phyloP scores from a whole-genome alignment of 305 asterid species.

The Solanum hybrid region DNA sequence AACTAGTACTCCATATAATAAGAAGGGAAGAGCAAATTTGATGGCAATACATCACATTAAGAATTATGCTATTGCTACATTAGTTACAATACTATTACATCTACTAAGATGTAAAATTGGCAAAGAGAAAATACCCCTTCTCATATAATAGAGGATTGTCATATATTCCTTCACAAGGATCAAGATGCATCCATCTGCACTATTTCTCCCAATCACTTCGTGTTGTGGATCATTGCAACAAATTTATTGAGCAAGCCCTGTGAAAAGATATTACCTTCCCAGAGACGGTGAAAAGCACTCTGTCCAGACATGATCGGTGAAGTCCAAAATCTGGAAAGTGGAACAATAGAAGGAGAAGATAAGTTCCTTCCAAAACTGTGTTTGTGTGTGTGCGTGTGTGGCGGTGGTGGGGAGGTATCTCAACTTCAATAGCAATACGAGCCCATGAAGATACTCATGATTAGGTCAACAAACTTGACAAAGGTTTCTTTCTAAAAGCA shows the following conservation, averaged over 20 bases:
- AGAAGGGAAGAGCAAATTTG: neutral
- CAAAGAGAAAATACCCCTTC: slow-evolving; percentile 62
- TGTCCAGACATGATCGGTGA: slow-evolving; percentile 97
- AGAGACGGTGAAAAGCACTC: slow-evolving; percentile 80
- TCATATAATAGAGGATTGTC: slow-evolving; percentile 88
- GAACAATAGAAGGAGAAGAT: neutral
- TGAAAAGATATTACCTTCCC: slow-evolving; percentile 49
- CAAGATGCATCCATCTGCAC: slow-evolving; percentile 99
- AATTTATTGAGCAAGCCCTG: slow-evolving; percentile 4
- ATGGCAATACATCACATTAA: neutral
- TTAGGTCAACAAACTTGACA: neutral
- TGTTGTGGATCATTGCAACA: neutral
- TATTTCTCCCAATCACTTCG: slow-evolving; percentile 11
- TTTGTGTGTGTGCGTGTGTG: neutral
- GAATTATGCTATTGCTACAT: neutral
- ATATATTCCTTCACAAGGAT: slow-evolving; percentile 93
- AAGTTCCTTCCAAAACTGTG: neutral
- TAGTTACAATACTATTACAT: neutral
- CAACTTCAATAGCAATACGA: neutral
- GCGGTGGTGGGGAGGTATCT: neutral
- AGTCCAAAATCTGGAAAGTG: slow-evolving; percentile 58
- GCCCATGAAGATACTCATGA: neutral
- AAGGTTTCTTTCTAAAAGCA: neutral
- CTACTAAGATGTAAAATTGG: slow-evolving; percentile 2
- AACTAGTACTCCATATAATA: neutral